Percentiles rank a stretch among this genome's conserved stretches.
phyloP scores from a whole-genome alignment of 176 grass and related monocot genomes.

The Lolium perenne region DNA sequence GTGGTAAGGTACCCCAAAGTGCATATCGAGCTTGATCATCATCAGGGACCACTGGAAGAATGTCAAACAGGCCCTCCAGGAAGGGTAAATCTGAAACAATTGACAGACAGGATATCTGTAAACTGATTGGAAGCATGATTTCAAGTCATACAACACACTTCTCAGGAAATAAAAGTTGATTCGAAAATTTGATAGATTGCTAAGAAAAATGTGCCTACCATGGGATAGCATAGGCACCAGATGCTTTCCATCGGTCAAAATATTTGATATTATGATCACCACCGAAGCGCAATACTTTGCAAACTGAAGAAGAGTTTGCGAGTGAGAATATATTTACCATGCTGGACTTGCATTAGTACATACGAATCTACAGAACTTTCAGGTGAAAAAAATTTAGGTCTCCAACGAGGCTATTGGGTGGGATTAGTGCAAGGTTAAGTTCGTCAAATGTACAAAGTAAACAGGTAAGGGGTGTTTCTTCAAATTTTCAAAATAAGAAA shows the following conservation, averaged over 20 bases:
- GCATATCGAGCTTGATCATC: slow-evolving; percentile 69
- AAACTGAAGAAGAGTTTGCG: slow-evolving; percentile 58
- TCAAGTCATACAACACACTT: slow-evolving; percentile 32
- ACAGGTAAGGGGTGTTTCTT: slow-evolving; percentile 18
- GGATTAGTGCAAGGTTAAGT: slow-evolving; percentile 23
- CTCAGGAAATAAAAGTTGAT: slow-evolving; percentile 27
- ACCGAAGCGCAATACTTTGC: slow-evolving; percentile 58
- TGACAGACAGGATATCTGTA: slow-evolving; percentile 10
- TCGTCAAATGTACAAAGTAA: slow-evolving; percentile 36
- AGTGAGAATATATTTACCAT: slow-evolving; percentile 7
- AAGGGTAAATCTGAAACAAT: slow-evolving; percentile 70
- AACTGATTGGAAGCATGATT: slow-evolving; percentile 37
- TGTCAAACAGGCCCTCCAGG: slow-evolving; percentile 69
- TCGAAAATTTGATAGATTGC: not conserved
- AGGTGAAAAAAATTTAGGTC: slow-evolving; percentile 21
- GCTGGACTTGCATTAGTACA: not conserved
- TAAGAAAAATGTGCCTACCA: slow-evolving; percentile 51
- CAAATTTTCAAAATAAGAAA: not conserved
- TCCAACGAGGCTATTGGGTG: not conserved
- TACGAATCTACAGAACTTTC: slow-evolving; percentile 31
- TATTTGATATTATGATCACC: slow-evolving; percentile 85
- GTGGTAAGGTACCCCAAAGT: slow-evolving; percentile 74
- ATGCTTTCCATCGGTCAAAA: slow-evolving; percentile 74
- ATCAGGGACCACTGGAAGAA: slow-evolving; percentile 69
- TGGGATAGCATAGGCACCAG: slow-evolving; percentile 51